A percentile compares a stretch with the other conserved stretches of the same genome.
Evolutionary conservation across 495 filamentous ascomycete genomes (phyloP).

Genomic region (Astrocystis sublimbata): DNA sequence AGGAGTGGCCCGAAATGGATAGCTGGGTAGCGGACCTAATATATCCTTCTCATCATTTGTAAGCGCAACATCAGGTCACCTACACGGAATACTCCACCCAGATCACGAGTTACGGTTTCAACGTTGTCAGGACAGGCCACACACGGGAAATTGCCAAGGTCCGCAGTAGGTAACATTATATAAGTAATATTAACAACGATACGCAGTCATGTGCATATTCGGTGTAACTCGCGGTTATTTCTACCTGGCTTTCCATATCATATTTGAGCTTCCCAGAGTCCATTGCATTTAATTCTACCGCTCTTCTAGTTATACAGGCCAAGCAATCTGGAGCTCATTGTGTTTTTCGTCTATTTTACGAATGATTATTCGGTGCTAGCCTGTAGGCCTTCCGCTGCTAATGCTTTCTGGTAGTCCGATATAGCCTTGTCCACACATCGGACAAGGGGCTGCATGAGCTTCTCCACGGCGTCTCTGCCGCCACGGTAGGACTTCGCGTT

Average conservation of each 20-base stretch:
- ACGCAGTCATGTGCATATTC: neutral
- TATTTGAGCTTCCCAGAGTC: too few relatives aligned
- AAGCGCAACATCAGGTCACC: neutral
- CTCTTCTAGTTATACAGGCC: neutral
- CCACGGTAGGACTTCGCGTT: constrained; percentile 67
- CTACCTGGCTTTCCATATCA: too few relatives aligned
- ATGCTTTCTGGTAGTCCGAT: constrained; percentile 62
- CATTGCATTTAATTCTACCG: too few relatives aligned
- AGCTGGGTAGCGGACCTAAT: too few relatives aligned
- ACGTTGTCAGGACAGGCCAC: neutral
- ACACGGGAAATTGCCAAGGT: neutral
- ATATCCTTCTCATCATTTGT: neutral
- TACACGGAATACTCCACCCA: neutral
- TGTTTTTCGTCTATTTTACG: too few relatives aligned
- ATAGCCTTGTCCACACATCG: constrained; percentile 65
- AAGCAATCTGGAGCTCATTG: constrained; percentile 22
- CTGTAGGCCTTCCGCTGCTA: constrained; percentile 58
- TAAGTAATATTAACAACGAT: neutral
- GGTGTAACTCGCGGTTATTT: neutral
- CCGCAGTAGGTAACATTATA: neutral
- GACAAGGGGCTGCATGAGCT: constrained; percentile 70
- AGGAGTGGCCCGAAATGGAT: too few relatives aligned
- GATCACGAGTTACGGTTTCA: neutral
- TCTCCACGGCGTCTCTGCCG: constrained; percentile 71
- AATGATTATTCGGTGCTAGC: too few relatives aligned